Conservation (phyloP, 108 stramenopile species). For the Skeletonema grethae region DNA sequence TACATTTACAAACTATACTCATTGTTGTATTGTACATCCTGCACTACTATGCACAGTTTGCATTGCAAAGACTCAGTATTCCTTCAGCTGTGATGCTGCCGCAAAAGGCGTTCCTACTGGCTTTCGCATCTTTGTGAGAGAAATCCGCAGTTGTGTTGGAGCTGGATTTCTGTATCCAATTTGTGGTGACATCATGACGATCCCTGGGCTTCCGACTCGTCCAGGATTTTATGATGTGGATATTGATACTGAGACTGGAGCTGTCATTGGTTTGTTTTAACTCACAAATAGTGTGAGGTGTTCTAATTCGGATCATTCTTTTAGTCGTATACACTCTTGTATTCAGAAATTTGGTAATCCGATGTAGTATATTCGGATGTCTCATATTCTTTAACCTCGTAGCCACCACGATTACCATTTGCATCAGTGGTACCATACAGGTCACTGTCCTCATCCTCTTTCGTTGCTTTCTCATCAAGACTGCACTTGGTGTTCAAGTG, state of each 20-base stretch:
- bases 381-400: slow-evolving; percentile 33
- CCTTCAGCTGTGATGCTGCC: slow-evolving; percentile 91
- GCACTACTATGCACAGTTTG: slow-evolving; percentile 77
- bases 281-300: neutral
- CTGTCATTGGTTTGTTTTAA: slow-evolving; percentile 97
- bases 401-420: slow-evolving; percentile 22
- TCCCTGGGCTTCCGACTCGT: slow-evolving; percentile 97
- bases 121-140: slow-evolving; percentile 91
- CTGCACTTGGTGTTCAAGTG: neutral
- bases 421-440: slow-evolving; percentile 12
- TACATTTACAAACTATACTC: slow-evolving; percentile 2
- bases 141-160: slow-evolving; percentile 95
- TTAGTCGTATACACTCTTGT: slow-evolving; percentile 44
- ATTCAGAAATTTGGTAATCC: slow-evolving; percentile 36
- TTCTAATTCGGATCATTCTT: neutral
- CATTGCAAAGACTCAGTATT: slow-evolving; percentile 99
- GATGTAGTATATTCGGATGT: slow-evolving; percentile 17
- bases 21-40: slow-evolving; percentile 33
- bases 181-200: slow-evolving; percentile 99
- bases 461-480: neutral
- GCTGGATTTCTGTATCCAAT: slow-evolving; percentile 98
- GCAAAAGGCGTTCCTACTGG: slow-evolving; percentile 94
- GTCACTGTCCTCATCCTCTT: slow-evolving; percentile 22
- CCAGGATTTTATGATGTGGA: slow-evolving; percentile 99
- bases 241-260: slow-evolving; percentile 91